These are phyloP conservation scores for Brassica carinata DNA, from an alignment of 345 rosid species.

Conservation along the genomic window DNA sequence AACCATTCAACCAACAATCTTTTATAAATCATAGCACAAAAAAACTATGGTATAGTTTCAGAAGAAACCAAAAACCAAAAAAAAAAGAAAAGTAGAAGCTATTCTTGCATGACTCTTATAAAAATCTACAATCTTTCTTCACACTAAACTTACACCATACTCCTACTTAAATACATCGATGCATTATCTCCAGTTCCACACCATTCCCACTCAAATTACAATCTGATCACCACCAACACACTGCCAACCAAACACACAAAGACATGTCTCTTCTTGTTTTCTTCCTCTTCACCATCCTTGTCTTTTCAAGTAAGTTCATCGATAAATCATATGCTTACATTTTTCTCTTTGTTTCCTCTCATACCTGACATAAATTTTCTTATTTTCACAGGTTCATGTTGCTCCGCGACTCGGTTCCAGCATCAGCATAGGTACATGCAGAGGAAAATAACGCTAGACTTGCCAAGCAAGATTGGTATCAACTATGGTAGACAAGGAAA, in stretches of 20 bases:
- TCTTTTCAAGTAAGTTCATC: constrained; percentile 31
- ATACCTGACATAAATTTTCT: not conserved
- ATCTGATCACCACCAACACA: constrained; percentile 27
- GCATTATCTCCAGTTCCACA: constrained; percentile 17
- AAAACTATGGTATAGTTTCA: constrained; percentile 18
- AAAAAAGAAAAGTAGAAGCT: constrained; percentile 11
- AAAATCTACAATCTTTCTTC: constrained; percentile 15
- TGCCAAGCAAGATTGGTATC: constrained; percentile 37
- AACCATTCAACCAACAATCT: constrained; percentile 41
- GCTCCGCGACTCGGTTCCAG: constrained; percentile 22
- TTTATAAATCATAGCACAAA: constrained; percentile 26
- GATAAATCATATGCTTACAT: not conserved
- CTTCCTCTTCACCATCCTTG: constrained; percentile 30
- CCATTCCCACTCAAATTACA: constrained; percentile 28
- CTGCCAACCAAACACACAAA: constrained; percentile 33
- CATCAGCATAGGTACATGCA: constrained; percentile 18
- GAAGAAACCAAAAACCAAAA: not conserved
- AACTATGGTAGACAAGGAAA: constrained; percentile 45
- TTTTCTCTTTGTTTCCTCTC: not conserved
- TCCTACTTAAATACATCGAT: constrained; percentile 38
- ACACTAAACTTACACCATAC: constrained; percentile 32
- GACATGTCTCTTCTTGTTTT: constrained; percentile 37
- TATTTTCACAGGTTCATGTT: constrained; percentile 36
- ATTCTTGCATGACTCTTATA: constrained; percentile 40
- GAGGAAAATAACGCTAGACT: constrained; percentile 28